Evolutionary conservation across 176 grass and related monocot genomes (phyloP), one percentile per base, ranked within the genome.

Genomic region (Leersia perrieri): DNA sequence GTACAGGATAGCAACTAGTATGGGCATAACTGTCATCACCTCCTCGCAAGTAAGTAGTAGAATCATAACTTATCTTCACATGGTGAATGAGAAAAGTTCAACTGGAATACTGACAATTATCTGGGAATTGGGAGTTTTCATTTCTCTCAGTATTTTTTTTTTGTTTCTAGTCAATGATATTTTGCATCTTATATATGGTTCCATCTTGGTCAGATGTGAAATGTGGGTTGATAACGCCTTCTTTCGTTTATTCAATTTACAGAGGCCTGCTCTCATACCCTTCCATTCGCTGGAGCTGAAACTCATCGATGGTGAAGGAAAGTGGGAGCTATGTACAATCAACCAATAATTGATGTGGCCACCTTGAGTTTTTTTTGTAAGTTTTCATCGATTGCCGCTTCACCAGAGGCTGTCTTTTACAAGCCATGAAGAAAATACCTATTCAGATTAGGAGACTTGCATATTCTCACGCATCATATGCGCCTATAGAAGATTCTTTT

Each of bases 1-100:
- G 83, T 99, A 99, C 82, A 95, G 82, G 73, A 68, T 99, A 66
- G 96, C 92, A 82, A 95, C 88, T 62, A 69, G 82, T 70, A 93
- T 99, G 96, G 88, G 88, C 18, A 99, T 99, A 89, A 99, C 96
- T 6, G 96, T 99, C 36, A 84, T 99, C 78, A 99, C 96, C 2
- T 99, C 92, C 20, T 95, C 96, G 6, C 96, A 99, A 87, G 95
- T 98, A 49, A 85, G 77, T 16, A 34, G 53, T 53, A 11, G 14
- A 44, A 68, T 75, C 33, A 34, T 0, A 7, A 45, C 29, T 22
- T n/a, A n/a, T n/a, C 32, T 57, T 23, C 29, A 67, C 7, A 4
- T 22, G 49, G 49, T n/a, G 18, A 53, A 53, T 53, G 22, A 53
- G 22, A 51, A 53, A 53, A 53, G 25, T 58, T 14, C 28, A 67